Conservation (phyloP, 257 asterid genomes). For the Solanum lycopersicoides region DNA sequence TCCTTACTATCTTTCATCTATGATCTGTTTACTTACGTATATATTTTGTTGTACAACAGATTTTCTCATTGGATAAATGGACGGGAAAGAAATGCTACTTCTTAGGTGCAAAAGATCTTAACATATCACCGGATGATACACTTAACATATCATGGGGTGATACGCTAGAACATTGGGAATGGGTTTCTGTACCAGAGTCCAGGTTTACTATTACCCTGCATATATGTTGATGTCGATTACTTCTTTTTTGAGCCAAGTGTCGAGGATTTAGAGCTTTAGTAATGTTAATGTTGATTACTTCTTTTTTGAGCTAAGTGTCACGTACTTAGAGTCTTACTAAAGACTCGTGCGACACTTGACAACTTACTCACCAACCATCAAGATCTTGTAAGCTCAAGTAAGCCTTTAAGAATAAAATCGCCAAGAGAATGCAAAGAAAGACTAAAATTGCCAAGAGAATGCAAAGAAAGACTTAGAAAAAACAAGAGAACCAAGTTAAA, state of each 20-base stretch:
- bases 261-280: no score
- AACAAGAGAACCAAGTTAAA: no score
- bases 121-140: background rate
- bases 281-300: no score
- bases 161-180: background rate
- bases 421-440: no score
- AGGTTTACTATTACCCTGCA: background rate
- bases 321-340: no score
- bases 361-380: no score
- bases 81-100: conserved; percentile 13
- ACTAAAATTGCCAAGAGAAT: no score
- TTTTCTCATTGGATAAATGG: conserved; percentile 8
- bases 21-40: background rate
- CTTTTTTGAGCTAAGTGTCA: no score
- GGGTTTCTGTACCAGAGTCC: conserved; percentile 1
- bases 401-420: no score
- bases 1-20: background rate
- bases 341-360: no score
- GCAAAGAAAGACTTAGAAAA: no score
- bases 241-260: background rate
- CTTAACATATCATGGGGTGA: background rate
- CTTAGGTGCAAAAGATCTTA: background rate
- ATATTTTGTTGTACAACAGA: background rate
- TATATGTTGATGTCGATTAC: background rate
- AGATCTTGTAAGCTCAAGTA: no score